Conservation (phyloP, 2,329 filamentous ascomycete genomes). For the Escovopsis weberi region DNA sequence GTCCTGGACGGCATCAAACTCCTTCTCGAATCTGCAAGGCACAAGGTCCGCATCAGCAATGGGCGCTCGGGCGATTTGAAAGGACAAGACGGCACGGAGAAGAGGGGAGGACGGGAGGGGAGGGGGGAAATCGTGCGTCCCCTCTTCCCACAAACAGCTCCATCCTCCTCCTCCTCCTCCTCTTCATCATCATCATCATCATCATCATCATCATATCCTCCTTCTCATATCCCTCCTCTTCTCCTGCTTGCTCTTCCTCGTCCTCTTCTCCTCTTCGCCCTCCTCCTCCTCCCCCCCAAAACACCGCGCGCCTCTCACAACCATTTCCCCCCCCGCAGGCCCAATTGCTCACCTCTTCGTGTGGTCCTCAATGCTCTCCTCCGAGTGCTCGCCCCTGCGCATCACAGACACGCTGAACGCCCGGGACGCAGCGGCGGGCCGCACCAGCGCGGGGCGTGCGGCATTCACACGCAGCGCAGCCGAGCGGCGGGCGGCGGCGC, state of each 20-base stretch:
- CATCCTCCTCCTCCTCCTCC: too few relatives aligned
- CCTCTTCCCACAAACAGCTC: too few relatives aligned
- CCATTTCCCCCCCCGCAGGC: neutral
- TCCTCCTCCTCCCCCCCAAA: neutral
- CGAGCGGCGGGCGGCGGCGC: conserved; percentile 54
- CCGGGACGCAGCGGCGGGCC: conserved; percentile 34
- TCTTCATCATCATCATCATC: too few relatives aligned
- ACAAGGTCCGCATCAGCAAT: conserved; percentile 14
- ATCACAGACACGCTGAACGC: conserved; percentile 50
- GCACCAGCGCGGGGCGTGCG: conserved; percentile 42
- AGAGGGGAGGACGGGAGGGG: too few relatives aligned
- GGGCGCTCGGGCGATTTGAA: conserved; percentile 5
- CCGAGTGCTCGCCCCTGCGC: conserved; percentile 52
- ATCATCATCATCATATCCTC: too few relatives aligned
- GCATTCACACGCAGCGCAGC: conserved; percentile 50
- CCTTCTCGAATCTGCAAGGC: conserved; percentile 81
- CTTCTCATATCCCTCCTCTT: too few relatives aligned
- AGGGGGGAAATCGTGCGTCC: too few relatives aligned
- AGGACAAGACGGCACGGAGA: neutral
- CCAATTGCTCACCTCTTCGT: conserved; percentile 63
- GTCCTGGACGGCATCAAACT: conserved; percentile 94
- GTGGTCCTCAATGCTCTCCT: conserved; percentile 99
- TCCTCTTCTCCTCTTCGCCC: neutral
- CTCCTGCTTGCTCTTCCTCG: too few relatives aligned
- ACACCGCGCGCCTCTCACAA: too few relatives aligned